Evolutionary conservation across 2,329 filamentous ascomycete genomes (phyloP).

Genomic region (Didymella lethalis): DNA sequence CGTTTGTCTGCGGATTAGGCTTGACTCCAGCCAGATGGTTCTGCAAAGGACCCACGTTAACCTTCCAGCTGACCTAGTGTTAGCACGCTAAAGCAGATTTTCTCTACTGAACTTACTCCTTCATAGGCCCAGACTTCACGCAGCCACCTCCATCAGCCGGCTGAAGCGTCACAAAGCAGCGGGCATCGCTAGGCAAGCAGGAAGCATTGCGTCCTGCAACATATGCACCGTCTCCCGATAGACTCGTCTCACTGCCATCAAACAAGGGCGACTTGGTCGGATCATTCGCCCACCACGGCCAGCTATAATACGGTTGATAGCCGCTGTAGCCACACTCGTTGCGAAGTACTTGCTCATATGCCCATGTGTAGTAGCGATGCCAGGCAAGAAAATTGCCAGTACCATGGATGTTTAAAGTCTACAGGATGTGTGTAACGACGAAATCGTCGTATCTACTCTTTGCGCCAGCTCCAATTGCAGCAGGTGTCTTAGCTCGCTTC

Average conservation of each 20-base stretch:
- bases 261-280: slow-evolving; percentile 39
- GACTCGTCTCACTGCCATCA: slow-evolving; percentile 39
- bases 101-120: slow-evolving; percentile 1
- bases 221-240: slow-evolving; percentile 38
- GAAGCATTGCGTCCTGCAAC: slow-evolving; percentile 37
- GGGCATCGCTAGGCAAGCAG: slow-evolving; percentile 20
- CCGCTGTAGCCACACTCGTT: slow-evolving; percentile 32
- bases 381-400: slow-evolving; percentile 34
- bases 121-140: slow-evolving; percentile 5
- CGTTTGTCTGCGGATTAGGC: slow-evolving; percentile 34
- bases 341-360: slow-evolving; percentile 28
- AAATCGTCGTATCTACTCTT: slow-evolving; percentile 46
- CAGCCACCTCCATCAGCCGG: slow-evolving; percentile 27
- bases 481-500: slow-evolving; percentile 37
- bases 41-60: slow-evolving; percentile 55
- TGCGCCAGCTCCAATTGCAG: slow-evolving; percentile 35
- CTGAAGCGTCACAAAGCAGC: slow-evolving; percentile 15
- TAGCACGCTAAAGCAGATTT: not conserved
- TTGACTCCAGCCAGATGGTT: slow-evolving; percentile 47
- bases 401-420: slow-evolving; percentile 41
- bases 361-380: slow-evolving; percentile 28
- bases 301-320: slow-evolving; percentile 33
- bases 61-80: slow-evolving; percentile 42
- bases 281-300: slow-evolving; percentile 26
- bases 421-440: slow-evolving; percentile 44